phyloP scores from a whole-genome alignment of 768 basidiomycete genomes.

The Leccinum ochraceum region DNA sequence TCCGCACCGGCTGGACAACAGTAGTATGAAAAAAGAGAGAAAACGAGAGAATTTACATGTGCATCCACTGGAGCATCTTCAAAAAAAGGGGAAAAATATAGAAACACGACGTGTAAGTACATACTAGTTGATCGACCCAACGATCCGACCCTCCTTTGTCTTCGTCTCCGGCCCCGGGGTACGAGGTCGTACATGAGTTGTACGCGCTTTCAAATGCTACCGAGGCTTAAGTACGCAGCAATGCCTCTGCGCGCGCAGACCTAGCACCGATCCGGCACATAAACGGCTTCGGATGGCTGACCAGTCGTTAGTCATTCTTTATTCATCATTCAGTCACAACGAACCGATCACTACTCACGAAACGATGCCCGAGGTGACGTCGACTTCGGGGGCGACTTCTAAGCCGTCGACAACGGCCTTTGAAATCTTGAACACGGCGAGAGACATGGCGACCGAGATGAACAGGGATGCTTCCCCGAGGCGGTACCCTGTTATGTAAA shows the following conservation, averaged over 20 bases:
- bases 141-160: background rate
- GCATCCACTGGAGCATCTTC: background rate
- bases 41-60: background rate
- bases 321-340: background rate
- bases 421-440: slow-evolving; percentile 47
- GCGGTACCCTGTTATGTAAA: slow-evolving; percentile 23
- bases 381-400: slow-evolving; percentile 45
- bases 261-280: slow-evolving; percentile 55
- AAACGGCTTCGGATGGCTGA: slow-evolving; percentile 54
- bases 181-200: background rate
- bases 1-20: slow-evolving; percentile 33
- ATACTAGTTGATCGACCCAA: background rate
- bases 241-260: slow-evolving; percentile 40
- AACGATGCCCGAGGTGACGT: slow-evolving; percentile 43
- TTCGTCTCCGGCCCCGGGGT: background rate
- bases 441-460: slow-evolving; percentile 34
- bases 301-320: background rate
- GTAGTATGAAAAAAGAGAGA: background rate
- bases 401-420: slow-evolving; percentile 43
- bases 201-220: background rate
- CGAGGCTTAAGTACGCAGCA: slow-evolving; percentile 2
- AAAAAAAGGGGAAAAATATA: background rate
- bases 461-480: slow-evolving; percentile 34
- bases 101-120: background rate
- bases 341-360: slow-evolving; percentile 35